Base-by-base conservation (phyloP, 2,329 filamentous ascomycete genomes). In the Venturia aucupariae region DNA sequence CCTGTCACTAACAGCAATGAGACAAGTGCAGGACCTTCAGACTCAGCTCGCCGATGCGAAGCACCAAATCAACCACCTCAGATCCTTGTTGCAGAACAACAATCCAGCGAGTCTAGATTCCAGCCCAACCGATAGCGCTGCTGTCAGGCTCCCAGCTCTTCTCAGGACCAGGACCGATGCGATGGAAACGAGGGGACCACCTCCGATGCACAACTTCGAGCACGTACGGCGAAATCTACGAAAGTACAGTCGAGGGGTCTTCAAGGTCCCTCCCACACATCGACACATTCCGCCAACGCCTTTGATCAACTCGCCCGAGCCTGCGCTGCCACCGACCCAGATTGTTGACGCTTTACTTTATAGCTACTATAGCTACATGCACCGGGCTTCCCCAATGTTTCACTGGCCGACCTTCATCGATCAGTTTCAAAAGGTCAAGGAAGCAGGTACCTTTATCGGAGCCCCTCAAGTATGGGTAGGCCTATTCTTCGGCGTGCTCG, bases 1-100 rank as follows among this genome's bases (percentile, higher is more conserved):
- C 15, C 13, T 5, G 13, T 7, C 13, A 39, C 68, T 70, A 42
- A 71, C 63, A 42, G 19, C 35, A 24, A 64, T 57, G 63, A 85
- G 83, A 74, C 94, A 97, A 80, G 90, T 97, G 15, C 94, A 97
- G 76, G 94, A 99, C 74, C 81, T 99, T 32, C 93, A 97, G 77
- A 94, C 91, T 75, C 92, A 97, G 76, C 85, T 97, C 71, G 84
- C 89, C 59, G 84, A 88, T 62, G 83, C 94, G 48, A 90, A 87
- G 72, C 86, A 90, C 65, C 90, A 96, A 74, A 92, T 96, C 71
- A 82, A 80, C 64, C 87, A 86, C 67, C 78, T 96, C 46, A 85
- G 86, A 62, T 86, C 87, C 38, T 84, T 87, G 71, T 77, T 90
- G 54, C 71, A 46, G 80, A 81, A 46, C 78, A 80, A 61, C 75